Base-by-base conservation (phyloP, 257 asterid species). In the Mitragyna speciosa region DNA sequence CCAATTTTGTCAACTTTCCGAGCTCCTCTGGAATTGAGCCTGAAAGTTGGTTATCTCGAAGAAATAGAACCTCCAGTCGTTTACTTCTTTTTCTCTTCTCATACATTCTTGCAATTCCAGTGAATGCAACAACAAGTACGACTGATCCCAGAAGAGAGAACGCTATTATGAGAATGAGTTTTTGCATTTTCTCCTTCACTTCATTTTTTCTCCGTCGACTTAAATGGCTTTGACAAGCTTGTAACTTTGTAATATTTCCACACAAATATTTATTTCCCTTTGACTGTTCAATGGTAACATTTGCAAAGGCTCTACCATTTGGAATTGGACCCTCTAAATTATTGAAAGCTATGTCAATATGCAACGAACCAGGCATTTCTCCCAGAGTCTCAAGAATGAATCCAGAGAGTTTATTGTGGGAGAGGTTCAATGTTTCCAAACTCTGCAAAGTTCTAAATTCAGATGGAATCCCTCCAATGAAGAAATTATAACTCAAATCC, bases 321-420 rank as follows among this genome's bases (percentile, higher is more conserved):
- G 88, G 91, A 20, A 86, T 76, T 30, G 88, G 83, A 68, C 91
- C 87, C 31, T 74, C 84, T 52, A 88, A 76, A 72, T 83, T 80
- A 76, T 88, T 86, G 83, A 73, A 77, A 9, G 87, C 86, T 51
- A 86, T 30, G 51, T 88, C 73, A 20, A 88, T 71, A 11, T 66
- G 74, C 17, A 52, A 47, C 63, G 79, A 81, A 43, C 85, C 79
- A 12, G 78, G n/a, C n/a, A n/a, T n/a, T n/a, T n/a, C n/a, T n/a
- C n/a, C n/a, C n/a, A n/a, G n/a, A n/a, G n/a, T n/a, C n/a, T n/a
- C n/a, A n/a, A n/a, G n/a, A n/a, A n/a, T n/a, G n/a, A n/a, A n/a
- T n/a, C n/a, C n/a, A n/a, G n/a, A n/a, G n/a, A n/a, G n/a, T n/a
- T n/a, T n/a, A n/a, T n/a, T n/a, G n/a, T n/a, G n/a, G n/a, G n/a